Evolutionary conservation across 2,329 filamentous ascomycete species (phyloP), one percentile per base, ranked within the genome.

Genomic region (Aspergillus pseudoterreus): DNA sequence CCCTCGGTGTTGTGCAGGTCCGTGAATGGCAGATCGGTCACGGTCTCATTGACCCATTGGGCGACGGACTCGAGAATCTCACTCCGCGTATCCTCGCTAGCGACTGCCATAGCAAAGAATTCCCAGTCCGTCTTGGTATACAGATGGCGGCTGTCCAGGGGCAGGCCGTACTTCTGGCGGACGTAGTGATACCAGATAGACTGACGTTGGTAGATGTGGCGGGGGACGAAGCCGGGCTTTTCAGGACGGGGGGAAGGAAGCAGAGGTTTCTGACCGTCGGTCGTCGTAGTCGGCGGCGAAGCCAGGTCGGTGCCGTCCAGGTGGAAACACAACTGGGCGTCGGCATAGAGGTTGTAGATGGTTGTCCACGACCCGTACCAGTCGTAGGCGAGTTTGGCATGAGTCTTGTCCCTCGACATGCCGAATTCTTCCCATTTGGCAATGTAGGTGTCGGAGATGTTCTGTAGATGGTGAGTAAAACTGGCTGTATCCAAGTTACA

Each of bases 111-210:
- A 0, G 89, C 88, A 69, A 94, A 92, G 68, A 95, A 91, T 62
- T 94, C 86, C 90, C 90, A 95, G 71, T 95, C 90, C 27, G 86
- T 90, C 73, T 95, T 95, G 32, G 89, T 87, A 70, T 94, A 94
- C 3, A 92, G 70, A 69, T 94, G 89, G 41, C 90, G 82, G 59
- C 82, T 87, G 70, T 95, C 90, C 6, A 95, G 80, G 0, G 90
- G 90, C 3, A 95, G 74, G 1, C 90, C 90, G 68, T 92, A 95
- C 62, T 82, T 84, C 68, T 95, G 89, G 58, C 89, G 82, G 9
- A 92, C 88, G 12, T 82, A 79, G 56, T 82, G 78, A 73, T 95
- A 95, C 88, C 88, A 95, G 52, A 85, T 78, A 43, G 86, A 91
- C 66, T 95, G 88, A 57, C 85, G 83, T 60, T 83, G 82, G 76